Evolutionary conservation across 805 yeast genomes (phyloP), one percentile per base, ranked within the genome.

Genomic region (Yamadazyma phyllophila): DNA sequence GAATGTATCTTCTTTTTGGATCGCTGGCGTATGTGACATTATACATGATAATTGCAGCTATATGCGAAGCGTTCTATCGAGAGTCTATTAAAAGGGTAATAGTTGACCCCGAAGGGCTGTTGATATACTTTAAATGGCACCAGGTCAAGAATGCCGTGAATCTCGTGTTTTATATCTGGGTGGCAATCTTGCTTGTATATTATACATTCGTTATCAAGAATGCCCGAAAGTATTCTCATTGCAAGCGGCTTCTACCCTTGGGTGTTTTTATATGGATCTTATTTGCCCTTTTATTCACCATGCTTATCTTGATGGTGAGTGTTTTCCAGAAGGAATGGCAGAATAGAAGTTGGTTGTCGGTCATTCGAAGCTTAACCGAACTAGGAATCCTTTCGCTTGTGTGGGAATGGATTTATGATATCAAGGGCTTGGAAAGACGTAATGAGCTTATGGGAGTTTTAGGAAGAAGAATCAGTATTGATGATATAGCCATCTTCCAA

Each of bases 391-490:
- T 76, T 13, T 77, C 82, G 1, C 67, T 79, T 17, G 70, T 81
- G 1, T 83, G 87, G 85, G 88, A 83, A 61, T 81, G 88, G 84
- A 61, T 81, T 8, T 77, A 69, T 54, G 74, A 80, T 36, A 79
- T 82, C 35, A 74, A 77, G 50, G 56, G 69, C 13, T 57, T 77
- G 36, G 83, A 80, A 49, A 69, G 73, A 49, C 61, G 71, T 27
- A 60, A 67, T 26, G 88, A 83, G 50, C 65, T 74, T 40, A 66
- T 67, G 50, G 84, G 84, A 0, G 78, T 85, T 8, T 70, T 84
- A 38, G 91, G 91, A 0, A 69, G 89, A 48, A 71, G 78, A 49
- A 62, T 72, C 41, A 74, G 82, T 27, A 64, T 69, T 40, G 81
- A 78, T 40, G 80, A 76, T 45, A 58, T 56, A 1, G 45, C 53